Conservation (phyloP, 2,329 filamentous ascomycete species). For the Cladosporium cucumerinum region DNA sequence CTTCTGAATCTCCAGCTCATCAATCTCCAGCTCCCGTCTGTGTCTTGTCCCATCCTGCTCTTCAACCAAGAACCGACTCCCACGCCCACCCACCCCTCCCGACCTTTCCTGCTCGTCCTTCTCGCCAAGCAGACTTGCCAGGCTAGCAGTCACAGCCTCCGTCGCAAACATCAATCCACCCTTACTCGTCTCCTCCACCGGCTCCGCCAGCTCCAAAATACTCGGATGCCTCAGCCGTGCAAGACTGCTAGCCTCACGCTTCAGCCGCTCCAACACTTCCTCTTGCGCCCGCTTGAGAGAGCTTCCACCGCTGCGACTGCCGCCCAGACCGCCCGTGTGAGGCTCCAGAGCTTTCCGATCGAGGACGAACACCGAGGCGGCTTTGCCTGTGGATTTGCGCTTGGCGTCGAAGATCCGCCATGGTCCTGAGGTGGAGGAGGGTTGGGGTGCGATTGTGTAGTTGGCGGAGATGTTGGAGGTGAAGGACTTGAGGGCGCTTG, state of each 20-base stretch:
- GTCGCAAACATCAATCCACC: slow-evolving; percentile 95
- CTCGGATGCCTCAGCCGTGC: slow-evolving; percentile 87
- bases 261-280: slow-evolving; percentile 85
- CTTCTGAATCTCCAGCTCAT: slow-evolving; percentile 97
- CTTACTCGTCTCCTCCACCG: slow-evolving; percentile 87
- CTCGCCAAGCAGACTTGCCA: slow-evolving; percentile 75
- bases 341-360: slow-evolving; percentile 82
- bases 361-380: slow-evolving; percentile 90
- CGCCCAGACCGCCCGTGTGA: slow-evolving; percentile 46
- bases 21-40: slow-evolving; percentile 82
- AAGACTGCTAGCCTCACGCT: slow-evolving; percentile 85
- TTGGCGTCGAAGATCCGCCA: slow-evolving; percentile 99
- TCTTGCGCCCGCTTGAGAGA: slow-evolving; percentile 78
- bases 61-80: slow-evolving; percentile 77
- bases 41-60: slow-evolving; percentile 67
- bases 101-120: slow-evolving; percentile 82
- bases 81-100: slow-evolving; percentile 61
- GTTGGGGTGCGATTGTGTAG: slow-evolving; percentile 74
- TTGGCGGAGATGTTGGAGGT: slow-evolving; percentile 89
- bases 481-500: slow-evolving; percentile 89
- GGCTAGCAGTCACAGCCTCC: slow-evolving; percentile 83
- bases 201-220: slow-evolving; percentile 87
- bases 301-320: slow-evolving; percentile 58
- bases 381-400: slow-evolving; percentile 88
- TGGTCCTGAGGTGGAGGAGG: slow-evolving; percentile 78